Conservation (phyloP, 2,329 filamentous ascomycete species). For the Exophiala sp. region DNA sequence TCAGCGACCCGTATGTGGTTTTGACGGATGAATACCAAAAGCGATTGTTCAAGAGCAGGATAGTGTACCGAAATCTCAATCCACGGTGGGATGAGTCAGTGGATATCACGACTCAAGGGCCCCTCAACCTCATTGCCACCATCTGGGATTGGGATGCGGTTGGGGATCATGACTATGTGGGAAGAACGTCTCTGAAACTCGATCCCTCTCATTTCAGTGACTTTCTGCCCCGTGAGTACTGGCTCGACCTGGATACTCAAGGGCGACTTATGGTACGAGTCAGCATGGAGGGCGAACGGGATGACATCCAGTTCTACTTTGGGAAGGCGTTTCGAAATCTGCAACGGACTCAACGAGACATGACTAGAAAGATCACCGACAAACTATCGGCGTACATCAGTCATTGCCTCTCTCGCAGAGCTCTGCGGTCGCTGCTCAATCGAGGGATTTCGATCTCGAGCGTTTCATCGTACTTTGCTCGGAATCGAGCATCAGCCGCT, state of each 20-base stretch:
- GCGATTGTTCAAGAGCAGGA: constrained; percentile 85
- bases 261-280: constrained; percentile 82
- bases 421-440: constrained; percentile 67
- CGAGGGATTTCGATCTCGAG: constrained; percentile 66
- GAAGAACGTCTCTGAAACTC: constrained; percentile 93
- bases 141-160: constrained; percentile 98
- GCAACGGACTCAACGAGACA: constrained; percentile 93
- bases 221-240: constrained; percentile 92
- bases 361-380: constrained; percentile 96
- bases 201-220: constrained; percentile 96
- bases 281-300: constrained; percentile 96
- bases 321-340: constrained; percentile 92
- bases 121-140: constrained; percentile 90
- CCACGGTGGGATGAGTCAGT: constrained; percentile 96
- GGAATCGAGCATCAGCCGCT: constrained; percentile 40
- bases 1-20: constrained; percentile 94
- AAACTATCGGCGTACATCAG: constrained; percentile 96
- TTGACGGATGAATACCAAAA: constrained; percentile 97
- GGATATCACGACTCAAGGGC: constrained; percentile 86
- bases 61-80: constrained; percentile 83
- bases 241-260: constrained; percentile 95
- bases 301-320: constrained; percentile 98
- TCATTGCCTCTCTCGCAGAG: constrained; percentile 74
- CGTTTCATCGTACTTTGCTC: constrained; percentile 60
- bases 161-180: constrained; percentile 95